Conservation (phyloP, 2,329 filamentous ascomycete species). For the Fusarium pseudonygamai region DNA sequence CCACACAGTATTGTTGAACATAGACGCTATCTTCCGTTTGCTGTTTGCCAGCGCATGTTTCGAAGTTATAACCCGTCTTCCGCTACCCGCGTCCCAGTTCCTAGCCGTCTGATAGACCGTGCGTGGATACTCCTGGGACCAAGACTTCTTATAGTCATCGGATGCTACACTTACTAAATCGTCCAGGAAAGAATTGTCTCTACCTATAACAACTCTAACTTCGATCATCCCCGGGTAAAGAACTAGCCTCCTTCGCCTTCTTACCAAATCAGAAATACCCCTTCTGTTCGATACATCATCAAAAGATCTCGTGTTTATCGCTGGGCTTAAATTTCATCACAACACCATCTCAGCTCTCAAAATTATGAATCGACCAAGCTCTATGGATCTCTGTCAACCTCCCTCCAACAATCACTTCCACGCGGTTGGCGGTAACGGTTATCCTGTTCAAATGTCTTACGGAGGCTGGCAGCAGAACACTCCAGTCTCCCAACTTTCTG, state of each 20-base stretch:
- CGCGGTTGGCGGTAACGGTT: background rate
- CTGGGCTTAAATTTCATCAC: background rate
- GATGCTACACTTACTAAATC: background rate
- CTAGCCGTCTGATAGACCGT: constrained; percentile 11
- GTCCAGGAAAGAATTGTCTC: background rate
- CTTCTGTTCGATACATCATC: background rate
- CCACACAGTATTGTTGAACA: background rate
- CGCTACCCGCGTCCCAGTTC: constrained; percentile 26
- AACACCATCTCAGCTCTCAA: background rate
- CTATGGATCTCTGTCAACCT: constrained; percentile 8
- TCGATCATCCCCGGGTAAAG: background rate
- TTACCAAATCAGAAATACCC: background rate
- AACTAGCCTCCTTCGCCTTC: background rate
- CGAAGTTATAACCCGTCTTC: constrained; percentile 31
- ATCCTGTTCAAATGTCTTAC: constrained; percentile 7
- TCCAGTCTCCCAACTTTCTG: constrained; percentile 12
- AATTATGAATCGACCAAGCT: background rate
- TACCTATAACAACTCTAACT: background rate
- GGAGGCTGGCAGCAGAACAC: constrained; percentile 25
- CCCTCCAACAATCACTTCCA: constrained; percentile 8
- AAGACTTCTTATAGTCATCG: constrained; percentile 5
- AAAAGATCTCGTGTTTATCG: background rate
- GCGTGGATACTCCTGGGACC: background rate
- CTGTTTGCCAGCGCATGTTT: constrained; percentile 28
- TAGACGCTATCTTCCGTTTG: constrained; percentile 6